phyloP scores from a whole-genome alignment of 129 eudicot species.

The Escallonia herrerae region DNA sequence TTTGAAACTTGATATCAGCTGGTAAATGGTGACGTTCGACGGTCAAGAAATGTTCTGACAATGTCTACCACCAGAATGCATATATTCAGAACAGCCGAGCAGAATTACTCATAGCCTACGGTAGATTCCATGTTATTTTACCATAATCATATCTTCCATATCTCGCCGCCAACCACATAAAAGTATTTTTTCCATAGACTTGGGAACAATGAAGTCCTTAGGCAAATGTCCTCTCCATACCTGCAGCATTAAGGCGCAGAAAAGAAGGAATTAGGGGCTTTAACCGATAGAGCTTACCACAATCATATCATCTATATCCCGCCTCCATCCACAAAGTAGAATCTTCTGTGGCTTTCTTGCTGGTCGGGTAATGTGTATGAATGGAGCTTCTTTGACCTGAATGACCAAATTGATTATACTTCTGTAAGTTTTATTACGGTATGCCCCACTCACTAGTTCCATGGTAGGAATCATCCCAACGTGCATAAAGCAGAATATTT shows the following conservation, averaged over 20 bases:
- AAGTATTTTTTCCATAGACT: conserved; percentile 59
- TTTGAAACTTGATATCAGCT: no score
- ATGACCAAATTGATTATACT: conserved; percentile 25
- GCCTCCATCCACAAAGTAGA: conserved; percentile 42
- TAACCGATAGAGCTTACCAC: conserved; percentile 32
- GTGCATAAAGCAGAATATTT: not conserved
- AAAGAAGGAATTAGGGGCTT: conserved; percentile 31
- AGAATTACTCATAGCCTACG: conserved; percentile 15
- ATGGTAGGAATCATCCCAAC: conserved; percentile 4
- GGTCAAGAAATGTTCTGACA: not conserved
- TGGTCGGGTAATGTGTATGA: conserved; percentile 26
- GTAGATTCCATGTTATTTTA: conserved; percentile 40
- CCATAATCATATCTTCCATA: conserved; percentile 87
- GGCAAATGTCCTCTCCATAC: conserved; percentile 65
- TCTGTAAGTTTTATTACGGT: conserved; percentile 11
- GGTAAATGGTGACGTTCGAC: no score
- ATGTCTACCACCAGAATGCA: conserved; percentile 22
- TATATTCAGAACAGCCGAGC: conserved; percentile 3
- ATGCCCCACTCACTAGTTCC: conserved; percentile 23
- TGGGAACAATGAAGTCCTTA: conserved; percentile 42
- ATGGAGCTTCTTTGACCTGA: conserved; percentile 40
- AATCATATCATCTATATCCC: conserved; percentile 49
- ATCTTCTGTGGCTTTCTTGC: conserved; percentile 45
- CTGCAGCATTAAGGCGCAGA: conserved; percentile 51
- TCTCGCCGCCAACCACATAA: conserved; percentile 82